Percentiles rank a stretch among this genome's conserved stretches.
phyloP scores from a whole-genome alignment of 805 yeast genomes.

The Hanseniaspora lachancei region DNA sequence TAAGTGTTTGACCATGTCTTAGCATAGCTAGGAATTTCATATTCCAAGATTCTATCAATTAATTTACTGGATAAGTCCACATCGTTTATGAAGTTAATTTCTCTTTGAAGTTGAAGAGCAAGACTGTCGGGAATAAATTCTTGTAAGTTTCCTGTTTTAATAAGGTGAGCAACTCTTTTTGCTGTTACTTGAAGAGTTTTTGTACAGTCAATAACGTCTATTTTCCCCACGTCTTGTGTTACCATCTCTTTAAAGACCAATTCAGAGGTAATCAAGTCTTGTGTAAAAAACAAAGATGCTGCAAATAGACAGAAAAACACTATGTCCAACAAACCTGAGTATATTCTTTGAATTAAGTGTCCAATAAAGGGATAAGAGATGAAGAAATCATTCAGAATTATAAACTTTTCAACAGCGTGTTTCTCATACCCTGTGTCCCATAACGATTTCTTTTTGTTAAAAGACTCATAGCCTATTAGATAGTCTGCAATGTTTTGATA shows the following conservation, averaged over 20 bases:
- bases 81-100: not conserved
- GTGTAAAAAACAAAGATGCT: constrained; percentile 41
- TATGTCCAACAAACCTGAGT: constrained; percentile 20
- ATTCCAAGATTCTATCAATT: not conserved
- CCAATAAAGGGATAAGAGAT: not conserved
- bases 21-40: not conserved
- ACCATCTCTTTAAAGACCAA: constrained; percentile 52
- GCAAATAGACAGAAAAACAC: constrained; percentile 31
- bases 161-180: constrained; percentile 13
- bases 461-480: not conserved
- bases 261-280: constrained; percentile 61
- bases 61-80: not conserved
- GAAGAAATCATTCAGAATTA: not conserved
- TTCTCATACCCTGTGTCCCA: not conserved
- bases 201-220: constrained; percentile 13
- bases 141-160: constrained; percentile 15
- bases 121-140: not conserved
- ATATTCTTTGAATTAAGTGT: constrained; percentile 12
- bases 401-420: not conserved
- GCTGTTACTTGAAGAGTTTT: not conserved
- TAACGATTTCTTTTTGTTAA: not conserved
- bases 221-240: constrained; percentile 44
- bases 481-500: constrained; percentile 2
- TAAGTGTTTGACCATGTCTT: not conserved
- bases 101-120: not conserved